Percentiles rank a stretch among this genome's conserved stretches.
These are phyloP conservation scores for Akanthomyces dipterigenus DNA, from an alignment of 2,329 filamentous ascomycete species.

Conservation along the genomic window DNA sequence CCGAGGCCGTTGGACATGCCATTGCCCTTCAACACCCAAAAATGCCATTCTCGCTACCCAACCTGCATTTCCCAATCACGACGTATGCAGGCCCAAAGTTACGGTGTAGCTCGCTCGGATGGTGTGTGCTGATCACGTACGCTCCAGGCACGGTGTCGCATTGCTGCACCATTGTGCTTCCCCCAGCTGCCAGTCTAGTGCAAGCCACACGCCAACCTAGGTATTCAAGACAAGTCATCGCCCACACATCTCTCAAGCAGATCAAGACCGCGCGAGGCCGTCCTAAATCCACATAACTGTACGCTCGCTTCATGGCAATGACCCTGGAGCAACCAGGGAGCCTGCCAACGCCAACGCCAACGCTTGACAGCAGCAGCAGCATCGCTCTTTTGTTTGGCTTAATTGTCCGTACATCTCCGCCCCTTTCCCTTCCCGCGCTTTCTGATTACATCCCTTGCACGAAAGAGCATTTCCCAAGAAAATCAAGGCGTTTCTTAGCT, in stretches of 20 bases:
- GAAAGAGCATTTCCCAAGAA: no score
- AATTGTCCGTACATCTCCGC: no score
- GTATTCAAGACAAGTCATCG: background rate
- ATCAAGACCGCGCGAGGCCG: background rate
- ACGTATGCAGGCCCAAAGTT: background rate
- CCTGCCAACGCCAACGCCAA: no score
- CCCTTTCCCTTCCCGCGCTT: no score
- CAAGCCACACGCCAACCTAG: background rate
- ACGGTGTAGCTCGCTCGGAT: background rate
- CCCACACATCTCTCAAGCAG: background rate
- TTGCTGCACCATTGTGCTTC: no score
- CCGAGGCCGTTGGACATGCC: background rate
- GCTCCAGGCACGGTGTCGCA: background rate
- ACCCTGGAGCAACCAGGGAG: background rate
- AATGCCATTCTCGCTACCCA: background rate
- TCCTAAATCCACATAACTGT: background rate
- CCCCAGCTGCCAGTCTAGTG: background rate
- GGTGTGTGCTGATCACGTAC: background rate
- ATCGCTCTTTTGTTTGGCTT: no score
- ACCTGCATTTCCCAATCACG: background rate
- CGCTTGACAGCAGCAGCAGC: background rate
- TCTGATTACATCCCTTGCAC: background rate
- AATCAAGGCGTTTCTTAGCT: no score
- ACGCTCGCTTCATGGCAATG: background rate
- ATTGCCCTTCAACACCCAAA: background rate